phyloP scores from a whole-genome alignment of 495 filamentous ascomycete species.

The Xylaria cubensis region DNA sequence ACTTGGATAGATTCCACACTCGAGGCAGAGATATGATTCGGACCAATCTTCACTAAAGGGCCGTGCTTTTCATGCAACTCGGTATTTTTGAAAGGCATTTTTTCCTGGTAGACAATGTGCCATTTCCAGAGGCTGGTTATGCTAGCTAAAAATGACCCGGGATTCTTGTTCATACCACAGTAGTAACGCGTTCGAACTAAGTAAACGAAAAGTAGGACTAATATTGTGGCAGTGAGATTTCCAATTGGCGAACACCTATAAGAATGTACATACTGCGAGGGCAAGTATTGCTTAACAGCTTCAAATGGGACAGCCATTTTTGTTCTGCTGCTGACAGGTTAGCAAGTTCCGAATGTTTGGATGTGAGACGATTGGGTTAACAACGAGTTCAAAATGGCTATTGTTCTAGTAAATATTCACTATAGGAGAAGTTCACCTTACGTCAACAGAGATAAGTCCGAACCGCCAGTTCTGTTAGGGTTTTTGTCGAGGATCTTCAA shows the following conservation, averaged over 20 bases:
- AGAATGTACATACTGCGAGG: not conserved
- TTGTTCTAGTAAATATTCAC: not conserved
- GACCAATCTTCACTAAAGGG: conserved; percentile 38
- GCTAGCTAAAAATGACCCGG: conserved; percentile 8
- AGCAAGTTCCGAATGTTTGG: not conserved
- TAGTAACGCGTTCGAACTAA: conserved; percentile 7
- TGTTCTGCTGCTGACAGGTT: not conserved
- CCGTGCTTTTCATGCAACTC: conserved; percentile 28
- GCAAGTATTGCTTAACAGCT: not conserved
- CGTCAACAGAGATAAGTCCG: not conserved
- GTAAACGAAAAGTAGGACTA: not conserved
- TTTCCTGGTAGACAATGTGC: conserved; percentile 13
- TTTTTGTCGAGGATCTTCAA: not conserved
- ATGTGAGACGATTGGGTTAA: not conserved
- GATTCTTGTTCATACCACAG: not conserved
- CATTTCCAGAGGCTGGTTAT: conserved; percentile 30
- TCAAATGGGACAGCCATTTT: not conserved
- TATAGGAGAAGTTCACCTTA: not conserved
- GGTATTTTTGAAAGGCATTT: conserved; percentile 25
- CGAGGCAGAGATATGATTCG: conserved; percentile 36
- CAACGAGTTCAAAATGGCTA: not conserved
- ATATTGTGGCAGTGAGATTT: not conserved
- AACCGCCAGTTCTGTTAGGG: not conserved
- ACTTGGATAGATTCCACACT: conserved; percentile 27
- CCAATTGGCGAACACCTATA: not conserved